These are phyloP conservation scores for Ceratorhiza oryzae-sativae DNA, from an alignment of 1,284 basidiomycete genomes.

Conservation along the genomic window DNA sequence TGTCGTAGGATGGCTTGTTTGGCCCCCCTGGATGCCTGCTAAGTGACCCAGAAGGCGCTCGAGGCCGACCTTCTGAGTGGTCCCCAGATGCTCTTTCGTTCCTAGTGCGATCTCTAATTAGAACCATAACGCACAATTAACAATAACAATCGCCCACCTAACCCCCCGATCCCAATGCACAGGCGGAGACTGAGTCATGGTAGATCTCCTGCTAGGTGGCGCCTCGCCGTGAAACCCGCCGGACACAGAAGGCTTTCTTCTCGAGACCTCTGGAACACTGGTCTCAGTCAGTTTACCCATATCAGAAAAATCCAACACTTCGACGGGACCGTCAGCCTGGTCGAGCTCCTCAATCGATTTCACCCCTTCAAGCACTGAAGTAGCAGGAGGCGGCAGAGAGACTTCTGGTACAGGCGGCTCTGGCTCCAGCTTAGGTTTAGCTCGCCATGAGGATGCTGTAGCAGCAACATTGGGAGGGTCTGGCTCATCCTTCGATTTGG, in stretches of 20 bases:
- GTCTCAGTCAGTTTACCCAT: conserved; percentile 68
- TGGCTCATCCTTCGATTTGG: neutral
- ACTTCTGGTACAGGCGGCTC: conserved; percentile 3
- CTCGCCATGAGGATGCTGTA: conserved; percentile 1
- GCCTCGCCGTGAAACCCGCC: conserved; percentile 62
- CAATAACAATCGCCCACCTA: conserved; percentile 1
- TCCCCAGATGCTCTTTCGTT: neutral
- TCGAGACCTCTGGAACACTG: conserved; percentile 50
- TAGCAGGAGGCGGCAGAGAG: neutral
- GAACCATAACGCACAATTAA: neutral
- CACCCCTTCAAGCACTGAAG: conserved; percentile 2
- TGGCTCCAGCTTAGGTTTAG: conserved; percentile 24
- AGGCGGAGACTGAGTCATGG: neutral
- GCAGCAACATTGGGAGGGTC: neutral
- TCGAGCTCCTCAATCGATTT: conserved; percentile 18
- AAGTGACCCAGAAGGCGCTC: conserved; percentile 11
- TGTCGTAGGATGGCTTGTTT: neutral
- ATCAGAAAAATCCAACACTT: conserved; percentile 79
- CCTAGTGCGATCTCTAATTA: neutral
- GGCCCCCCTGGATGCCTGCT: conserved; percentile 9
- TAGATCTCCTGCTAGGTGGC: conserved; percentile 20
- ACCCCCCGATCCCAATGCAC: conserved; percentile 14
- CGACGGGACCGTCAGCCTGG: conserved; percentile 62
- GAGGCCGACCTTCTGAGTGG: conserved; percentile 1
- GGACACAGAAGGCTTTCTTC: conserved; percentile 56